A percentile compares a stretch with the other conserved stretches of the same genome.
Conservation (phyloP, 2,329 filamentous ascomycete genomes). For the Beauveria medogensis region DNA sequence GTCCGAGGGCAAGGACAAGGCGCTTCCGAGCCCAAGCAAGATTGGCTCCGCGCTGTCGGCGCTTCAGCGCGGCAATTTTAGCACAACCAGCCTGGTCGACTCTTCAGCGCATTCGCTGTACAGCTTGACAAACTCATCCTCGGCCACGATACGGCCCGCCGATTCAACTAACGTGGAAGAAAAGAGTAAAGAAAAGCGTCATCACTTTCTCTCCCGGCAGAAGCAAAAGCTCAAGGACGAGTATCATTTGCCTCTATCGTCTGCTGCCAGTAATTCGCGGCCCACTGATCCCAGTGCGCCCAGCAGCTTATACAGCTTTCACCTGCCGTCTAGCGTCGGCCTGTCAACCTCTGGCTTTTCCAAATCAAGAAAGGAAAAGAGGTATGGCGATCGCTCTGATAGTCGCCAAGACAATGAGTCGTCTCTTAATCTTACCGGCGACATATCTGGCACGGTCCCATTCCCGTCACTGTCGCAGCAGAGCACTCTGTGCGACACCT, state of each 20-base stretch:
- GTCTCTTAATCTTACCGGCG: conserved; percentile 28
- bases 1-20: conserved; percentile 56
- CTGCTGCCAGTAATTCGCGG: conserved; percentile 67
- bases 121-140: conserved; percentile 66
- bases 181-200: conserved; percentile 59
- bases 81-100: conserved; percentile 64
- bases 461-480: conserved; percentile 36
- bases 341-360: conserved; percentile 59
- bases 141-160: conserved; percentile 63
- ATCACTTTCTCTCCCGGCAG: conserved; percentile 70
- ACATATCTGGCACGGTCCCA: conserved; percentile 49
- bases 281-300: conserved; percentile 69
- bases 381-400: conserved; percentile 58
- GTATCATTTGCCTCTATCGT: conserved; percentile 63
- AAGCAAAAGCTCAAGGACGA: conserved; percentile 75
- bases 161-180: conserved; percentile 41
- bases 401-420: conserved; percentile 46
- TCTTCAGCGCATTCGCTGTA: conserved; percentile 57
- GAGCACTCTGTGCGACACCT: conserved; percentile 42
- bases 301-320: conserved; percentile 72
- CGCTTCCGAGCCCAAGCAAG: conserved; percentile 65
- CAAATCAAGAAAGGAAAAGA: conserved; percentile 83
- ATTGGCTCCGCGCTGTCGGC: conserved; percentile 59
- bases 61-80: conserved; percentile 57
- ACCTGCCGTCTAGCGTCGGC: conserved; percentile 62